Percentiles rank a stretch among this genome's conserved stretches.
phyloP scores from a whole-genome alignment of 352 stramenopile species.

The Salisapilia sapeloensis region DNA sequence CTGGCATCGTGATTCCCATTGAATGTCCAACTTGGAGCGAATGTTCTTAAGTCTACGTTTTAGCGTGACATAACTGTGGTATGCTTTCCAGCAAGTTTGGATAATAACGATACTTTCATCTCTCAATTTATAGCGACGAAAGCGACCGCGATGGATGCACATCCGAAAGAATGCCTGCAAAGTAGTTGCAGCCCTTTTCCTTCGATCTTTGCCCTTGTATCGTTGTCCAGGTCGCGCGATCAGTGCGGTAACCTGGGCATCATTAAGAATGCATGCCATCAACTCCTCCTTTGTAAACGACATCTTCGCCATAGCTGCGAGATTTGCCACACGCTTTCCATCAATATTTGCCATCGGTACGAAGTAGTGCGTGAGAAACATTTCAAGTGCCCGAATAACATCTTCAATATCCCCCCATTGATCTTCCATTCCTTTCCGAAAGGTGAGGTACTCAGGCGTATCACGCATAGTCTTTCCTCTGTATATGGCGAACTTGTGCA shows the following conservation, averaged over 20 bases:
- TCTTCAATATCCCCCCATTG: conserved; percentile 69
- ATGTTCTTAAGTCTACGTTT: conserved; percentile 15
- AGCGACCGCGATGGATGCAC: conserved; percentile 21
- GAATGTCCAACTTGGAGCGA: conserved; percentile 14
- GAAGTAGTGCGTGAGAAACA: conserved; percentile 61
- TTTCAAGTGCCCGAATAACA: conserved; percentile 52
- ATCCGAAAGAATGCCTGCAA: conserved; percentile 65
- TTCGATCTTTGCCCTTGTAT: conserved; percentile 59
- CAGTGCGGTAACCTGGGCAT: conserved; percentile 63
- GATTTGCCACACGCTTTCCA: conserved; percentile 48
- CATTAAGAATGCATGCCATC: conserved; percentile 71
- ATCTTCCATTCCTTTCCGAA: conserved; percentile 57
- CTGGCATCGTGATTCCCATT: conserved; percentile 30
- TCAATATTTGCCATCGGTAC: conserved; percentile 78
- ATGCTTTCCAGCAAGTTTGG: conserved; percentile 41
- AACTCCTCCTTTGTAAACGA: conserved; percentile 39
- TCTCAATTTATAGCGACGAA: conserved; percentile 18
- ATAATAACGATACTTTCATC: conserved; percentile 29
- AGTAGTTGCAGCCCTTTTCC: conserved; percentile 34
- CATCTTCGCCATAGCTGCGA: conserved; percentile 44
- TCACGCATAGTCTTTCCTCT: conserved; percentile 63
- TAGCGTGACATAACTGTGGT: conserved; percentile 17
- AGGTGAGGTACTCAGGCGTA: conserved; percentile 78
- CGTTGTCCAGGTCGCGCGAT: conserved; percentile 50
- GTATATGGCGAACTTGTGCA: conserved; percentile 84